Conservation (phyloP, 352 stramenopile species). For the Halophytophthora batemanensis region DNA sequence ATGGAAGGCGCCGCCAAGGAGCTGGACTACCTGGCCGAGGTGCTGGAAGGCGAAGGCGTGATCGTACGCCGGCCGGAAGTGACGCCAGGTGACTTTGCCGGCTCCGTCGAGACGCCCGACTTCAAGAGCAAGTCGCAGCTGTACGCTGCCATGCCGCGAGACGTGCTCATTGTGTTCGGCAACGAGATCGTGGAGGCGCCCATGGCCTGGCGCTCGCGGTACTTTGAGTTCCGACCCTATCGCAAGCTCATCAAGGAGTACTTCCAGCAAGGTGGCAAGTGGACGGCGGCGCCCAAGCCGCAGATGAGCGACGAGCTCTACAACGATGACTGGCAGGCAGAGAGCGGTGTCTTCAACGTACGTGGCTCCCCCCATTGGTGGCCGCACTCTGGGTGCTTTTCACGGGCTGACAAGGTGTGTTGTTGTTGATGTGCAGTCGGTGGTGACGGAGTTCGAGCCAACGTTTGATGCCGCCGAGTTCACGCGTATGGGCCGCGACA, state of each 20-base stretch:
- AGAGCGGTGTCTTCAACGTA: slow-evolving; percentile 76
- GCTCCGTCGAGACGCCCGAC: slow-evolving; percentile 76
- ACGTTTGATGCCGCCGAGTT: slow-evolving; percentile 90
- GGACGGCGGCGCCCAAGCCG: slow-evolving; percentile 86
- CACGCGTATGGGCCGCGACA: slow-evolving; percentile 87
- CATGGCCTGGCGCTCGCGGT: slow-evolving; percentile 89
- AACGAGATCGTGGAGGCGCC: slow-evolving; percentile 89
- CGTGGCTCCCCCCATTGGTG: slow-evolving; percentile 7
- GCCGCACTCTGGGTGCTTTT: too few relatives aligned
- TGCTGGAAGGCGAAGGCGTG: slow-evolving; percentile 83
- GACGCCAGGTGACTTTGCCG: slow-evolving; percentile 62
- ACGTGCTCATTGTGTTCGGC: slow-evolving; percentile 87
- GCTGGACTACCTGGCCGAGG: slow-evolving; percentile 83
- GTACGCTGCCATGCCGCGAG: slow-evolving; percentile 87
- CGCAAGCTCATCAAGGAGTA: slow-evolving; percentile 90
- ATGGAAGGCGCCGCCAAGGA: slow-evolving; percentile 72
- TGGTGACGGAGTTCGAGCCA: slow-evolving; percentile 88
- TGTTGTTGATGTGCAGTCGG: too few relatives aligned
- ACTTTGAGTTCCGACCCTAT: slow-evolving; percentile 90
- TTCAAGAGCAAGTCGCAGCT: slow-evolving; percentile 83
- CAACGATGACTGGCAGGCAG: slow-evolving; percentile 82
- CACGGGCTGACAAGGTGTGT: too few relatives aligned
- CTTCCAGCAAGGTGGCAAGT: slow-evolving; percentile 86
- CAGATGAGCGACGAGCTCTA: slow-evolving; percentile 90
- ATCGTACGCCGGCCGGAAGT: slow-evolving; percentile 80